A percentile compares a stretch with the other conserved stretches of the same genome.
Evolutionary conservation across 257 asterid species (phyloP).

Genomic region (Solanum virginianum): DNA sequence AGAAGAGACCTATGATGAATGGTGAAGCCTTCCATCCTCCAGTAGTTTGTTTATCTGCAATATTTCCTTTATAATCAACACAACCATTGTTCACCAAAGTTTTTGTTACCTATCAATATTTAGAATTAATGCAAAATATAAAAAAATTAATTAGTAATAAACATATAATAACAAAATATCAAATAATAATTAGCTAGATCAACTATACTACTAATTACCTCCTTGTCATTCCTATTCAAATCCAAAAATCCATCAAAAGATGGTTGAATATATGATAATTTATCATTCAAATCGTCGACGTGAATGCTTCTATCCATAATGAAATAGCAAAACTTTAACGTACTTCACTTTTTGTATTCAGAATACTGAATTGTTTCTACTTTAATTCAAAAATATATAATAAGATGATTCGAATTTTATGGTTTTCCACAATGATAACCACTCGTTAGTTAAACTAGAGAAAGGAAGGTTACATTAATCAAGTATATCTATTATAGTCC

Average conservation of each 20-base stretch:
- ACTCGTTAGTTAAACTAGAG: background rate
- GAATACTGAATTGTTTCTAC: background rate
- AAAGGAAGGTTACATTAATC: background rate
- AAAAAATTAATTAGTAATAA: background rate
- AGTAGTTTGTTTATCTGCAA: constrained; percentile 37
- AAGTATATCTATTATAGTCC: background rate
- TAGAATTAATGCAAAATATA: background rate
- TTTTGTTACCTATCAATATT: constrained; percentile 10
- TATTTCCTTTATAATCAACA: constrained; percentile 46
- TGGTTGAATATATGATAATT: background rate
- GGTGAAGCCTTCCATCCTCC: constrained; percentile 88
- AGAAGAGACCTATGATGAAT: constrained; percentile 48
- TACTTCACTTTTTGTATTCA: background rate
- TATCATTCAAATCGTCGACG: background rate
- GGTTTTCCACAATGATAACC: background rate
- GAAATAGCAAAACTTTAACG: background rate
- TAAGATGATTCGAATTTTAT: background rate
- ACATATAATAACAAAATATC: background rate
- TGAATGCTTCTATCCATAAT: background rate
- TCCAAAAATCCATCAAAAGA: background rate
- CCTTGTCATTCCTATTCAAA: background rate
- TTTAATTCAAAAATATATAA: background rate
- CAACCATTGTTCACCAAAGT: constrained; percentile 49
- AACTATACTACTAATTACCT: background rate
- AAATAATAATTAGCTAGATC: background rate